A percentile compares a stretch with the other conserved stretches of the same genome.
Conservation (phyloP, 495 filamentous ascomycete genomes). For the Penicillium fimorum region DNA sequence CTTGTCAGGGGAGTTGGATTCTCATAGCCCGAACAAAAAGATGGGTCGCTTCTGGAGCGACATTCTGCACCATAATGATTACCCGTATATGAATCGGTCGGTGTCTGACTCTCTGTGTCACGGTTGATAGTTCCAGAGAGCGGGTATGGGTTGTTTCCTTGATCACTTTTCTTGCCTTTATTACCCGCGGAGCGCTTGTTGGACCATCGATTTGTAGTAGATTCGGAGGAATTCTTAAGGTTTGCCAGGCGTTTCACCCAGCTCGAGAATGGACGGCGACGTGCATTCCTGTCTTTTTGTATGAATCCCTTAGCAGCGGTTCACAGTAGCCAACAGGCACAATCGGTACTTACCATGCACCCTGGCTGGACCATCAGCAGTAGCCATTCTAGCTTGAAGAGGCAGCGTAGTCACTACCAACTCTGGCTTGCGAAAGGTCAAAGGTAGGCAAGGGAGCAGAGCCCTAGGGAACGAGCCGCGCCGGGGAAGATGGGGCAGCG, state of each 20-base stretch:
- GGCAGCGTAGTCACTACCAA: conserved; percentile 9
- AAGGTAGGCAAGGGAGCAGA: conserved; percentile 8
- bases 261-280: conserved; percentile 81
- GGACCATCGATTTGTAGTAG: conserved; percentile 45
- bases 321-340: conserved; percentile 5
- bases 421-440: conserved; percentile 7
- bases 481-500: conserved; percentile 16
- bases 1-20: conserved; percentile 57
- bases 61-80: conserved; percentile 28
- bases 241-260: conserved; percentile 94
- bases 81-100: conserved; percentile 42
- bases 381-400: conserved; percentile 54
- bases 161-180: conserved; percentile 58
- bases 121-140: conserved; percentile 53
- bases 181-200: conserved; percentile 48
- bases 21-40: conserved; percentile 58
- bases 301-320: conserved; percentile 20
- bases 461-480: conserved; percentile 8
- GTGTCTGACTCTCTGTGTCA: conserved; percentile 56
- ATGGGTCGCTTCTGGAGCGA: conserved; percentile 50
- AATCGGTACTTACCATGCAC: conserved; percentile 56
- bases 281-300: conserved; percentile 59
- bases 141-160: conserved; percentile 84
- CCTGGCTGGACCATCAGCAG: conserved; percentile 61
- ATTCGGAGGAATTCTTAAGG: conserved; percentile 64